Base-by-base conservation (phyloP, 352 stramenopile genomes). In the Globisporangium mamillatum region DNA sequence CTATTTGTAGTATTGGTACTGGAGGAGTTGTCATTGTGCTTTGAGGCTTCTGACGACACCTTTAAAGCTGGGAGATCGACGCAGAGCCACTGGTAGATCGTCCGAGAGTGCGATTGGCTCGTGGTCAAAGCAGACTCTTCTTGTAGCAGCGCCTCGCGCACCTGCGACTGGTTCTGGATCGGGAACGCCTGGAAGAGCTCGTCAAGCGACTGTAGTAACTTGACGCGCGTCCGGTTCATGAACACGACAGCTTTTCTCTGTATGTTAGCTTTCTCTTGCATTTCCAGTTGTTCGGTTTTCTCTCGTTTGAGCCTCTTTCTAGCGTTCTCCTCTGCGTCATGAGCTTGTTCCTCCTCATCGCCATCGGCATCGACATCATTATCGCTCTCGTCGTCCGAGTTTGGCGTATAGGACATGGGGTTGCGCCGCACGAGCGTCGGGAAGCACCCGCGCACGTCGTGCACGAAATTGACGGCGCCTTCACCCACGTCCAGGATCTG, bases 401-500 rank as follows among this genome's bases (percentile, higher is more conserved):
- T 71, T 24, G 63, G 8, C 2, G 72, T 52, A 18, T 58, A 63
- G 8, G 73, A 67, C 60, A 90, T 62, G 8, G 75, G 80, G 60
- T 78, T 89, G 56, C 69, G 72, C 32, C 79, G 77, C 68, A 92
- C 79, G 18, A 93, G 67, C 38, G 73, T 89, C 3, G 86, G 86
- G 66, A 93, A 93, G 58, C 83, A 92, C 20, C 74, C 73, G 58
- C 76, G 73, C 38, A 89, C 73, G 38, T 84, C 79, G 25, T 79
- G 75, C 7, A 86, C 64, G 25, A 93, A 83, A 4, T 79, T 71
- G 29, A 78, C 79, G 1, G 83, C 82, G 44, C 75, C 60, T 66
- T 91, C 83, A 27, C 86, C 86, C 22, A 86, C 73, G 56, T 91
- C 83, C 22, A 93, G 60, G 27, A 91, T 69, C 66, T 91, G 25